Evolutionary conservation across 202 grass and related monocot genomes (phyloP), one percentile per base, ranked within the genome.

Genomic region (Zoysia matrella): DNA sequence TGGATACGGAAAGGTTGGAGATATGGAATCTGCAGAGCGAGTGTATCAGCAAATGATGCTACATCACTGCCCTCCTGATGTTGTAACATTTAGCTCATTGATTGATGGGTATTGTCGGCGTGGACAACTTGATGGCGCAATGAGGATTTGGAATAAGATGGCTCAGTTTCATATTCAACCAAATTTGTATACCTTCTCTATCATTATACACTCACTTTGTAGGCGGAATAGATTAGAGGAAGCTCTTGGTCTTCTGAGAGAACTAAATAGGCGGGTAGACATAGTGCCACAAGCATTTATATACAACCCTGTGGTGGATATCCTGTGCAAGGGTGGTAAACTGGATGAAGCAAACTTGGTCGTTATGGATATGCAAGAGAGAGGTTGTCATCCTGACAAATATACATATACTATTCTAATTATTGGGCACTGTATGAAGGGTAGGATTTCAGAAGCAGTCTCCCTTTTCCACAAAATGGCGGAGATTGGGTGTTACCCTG

Each of bases 261-360:
- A 91, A 79, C 69, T 98, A 73, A 92, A 79, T 61, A 81, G 70
- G 80, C 91, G 87, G 49, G 60, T 57, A 18, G 95, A 95, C 78
- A 80, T 98, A 75, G 54, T 73, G 57, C 95, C 92, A 56, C 85
- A 11, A 63, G 76, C 92, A 4, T 98, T 98, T 74, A 91, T 95
- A 57, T 98, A 88, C 78, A 98, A 95, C 73, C 92, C 89, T 40
- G 87, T 98, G 41, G 81, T 98, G 76, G 74, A 98, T 90, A 81
- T 84, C 55, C 67, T 98, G 39, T 98, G 92, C 72, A 95, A 89
- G 88, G 73, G 73, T 61, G 95, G 92, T 60, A 88, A 88, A 60
- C 74, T 95, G 51, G 80, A 98, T 30, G 80, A 92, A 84, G 95
- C 95, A 67, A 93, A 93, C 78, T 79, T 61, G 65, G 67, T 93